phyloP scores from a whole-genome alignment of 495 filamentous ascomycete genomes.

The Eremomyces bilateralis region DNA sequence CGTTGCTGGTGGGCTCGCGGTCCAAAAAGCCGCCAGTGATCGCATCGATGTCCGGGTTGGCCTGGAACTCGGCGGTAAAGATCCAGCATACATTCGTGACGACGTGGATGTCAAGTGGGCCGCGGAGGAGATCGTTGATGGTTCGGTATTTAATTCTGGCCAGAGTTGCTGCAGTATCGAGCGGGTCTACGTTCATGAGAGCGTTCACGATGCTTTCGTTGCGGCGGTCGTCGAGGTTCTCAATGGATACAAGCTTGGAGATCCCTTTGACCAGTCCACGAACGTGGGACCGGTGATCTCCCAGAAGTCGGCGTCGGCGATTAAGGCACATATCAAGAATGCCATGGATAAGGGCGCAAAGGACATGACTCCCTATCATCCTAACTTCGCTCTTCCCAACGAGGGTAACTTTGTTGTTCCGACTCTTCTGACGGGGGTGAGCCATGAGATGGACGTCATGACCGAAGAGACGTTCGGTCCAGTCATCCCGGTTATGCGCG shows the following conservation, averaged over 20 bases:
- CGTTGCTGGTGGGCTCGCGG: slow-evolving; percentile 59
- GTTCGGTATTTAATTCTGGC: slow-evolving; percentile 87
- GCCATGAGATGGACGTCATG: slow-evolving; percentile 79
- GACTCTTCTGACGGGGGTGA: slow-evolving; percentile 59
- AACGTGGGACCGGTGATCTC: slow-evolving; percentile 83
- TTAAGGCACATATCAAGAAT: slow-evolving; percentile 61
- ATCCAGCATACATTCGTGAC: slow-evolving; percentile 67
- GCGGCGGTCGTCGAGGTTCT: slow-evolving; percentile 58
- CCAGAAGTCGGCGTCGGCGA: slow-evolving; percentile 46
- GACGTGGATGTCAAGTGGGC: slow-evolving; percentile 82
- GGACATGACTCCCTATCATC: slow-evolving; percentile 63
- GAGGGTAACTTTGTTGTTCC: slow-evolving; percentile 74
- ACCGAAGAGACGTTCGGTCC: slow-evolving; percentile 92
- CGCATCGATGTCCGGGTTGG: slow-evolving; percentile 55
- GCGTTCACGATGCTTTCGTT: slow-evolving; percentile 64
- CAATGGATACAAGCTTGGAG: slow-evolving; percentile 68
- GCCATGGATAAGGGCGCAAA: slow-evolving; percentile 66
- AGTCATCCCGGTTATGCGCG: slow-evolving; percentile 84
- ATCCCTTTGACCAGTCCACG: slow-evolving; percentile 57
- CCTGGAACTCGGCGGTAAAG: slow-evolving; percentile 81
- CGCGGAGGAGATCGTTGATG: slow-evolving; percentile 80
- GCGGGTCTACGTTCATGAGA: slow-evolving; percentile 75
- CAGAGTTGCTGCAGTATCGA: slow-evolving; percentile 93
- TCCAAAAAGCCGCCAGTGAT: slow-evolving; percentile 65
- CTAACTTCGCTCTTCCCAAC: slow-evolving; percentile 44